Base-by-base conservation (phyloP, 2,329 filamentous ascomycete genomes). In the Arthrinium puccinioides region DNA sequence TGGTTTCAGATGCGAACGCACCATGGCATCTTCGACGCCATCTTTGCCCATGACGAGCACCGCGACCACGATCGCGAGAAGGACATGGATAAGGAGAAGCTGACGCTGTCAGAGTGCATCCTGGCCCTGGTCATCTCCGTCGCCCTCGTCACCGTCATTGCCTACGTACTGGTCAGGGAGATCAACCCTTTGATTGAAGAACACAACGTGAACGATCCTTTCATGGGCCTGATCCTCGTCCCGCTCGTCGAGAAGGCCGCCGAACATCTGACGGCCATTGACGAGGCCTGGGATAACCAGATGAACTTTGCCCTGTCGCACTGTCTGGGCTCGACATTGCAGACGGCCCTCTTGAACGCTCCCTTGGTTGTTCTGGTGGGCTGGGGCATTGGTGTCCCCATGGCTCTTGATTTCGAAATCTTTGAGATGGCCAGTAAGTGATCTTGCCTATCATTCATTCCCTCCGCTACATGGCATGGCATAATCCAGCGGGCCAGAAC, bases 261-360 rank as follows among this genome's bases (percentile, higher is more conserved):
- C 10, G 87, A 94, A 59, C 87, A 94, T 60, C 65, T 94, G 32
- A 89, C 84, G 2, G 84, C 86, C 28, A 70, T 94, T 41, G 85
- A 92, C 49, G 87, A 94, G 68, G 87, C 87, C 18, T 90, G 79
- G 70, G 83, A 87, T 50, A 78, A 85, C 55, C 79, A 83, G 55
- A 87, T 89, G 71, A 92, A 92, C 64, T 82, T 89, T 59, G 86
- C 87, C 0, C 71, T 92, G 19, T 84, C 85, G 30, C 87, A 95
- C 57, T 85, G 92, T 37, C 77, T 95, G 28, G 87, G 87, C 32
- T 82, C 87, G 3, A 90, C 85, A 1, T 82, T 95, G 41, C 89
- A 95, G 62, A 96, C 89, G 0, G 87, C 88, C 1, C 73, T 95
- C 21, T 79, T 95, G 54, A 95, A 94, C 56, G 87, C 82, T 0